phyloP scores from a whole-genome alignment of 2,329 filamentous ascomycete genomes.

The Fusarium heterosporum region DNA sequence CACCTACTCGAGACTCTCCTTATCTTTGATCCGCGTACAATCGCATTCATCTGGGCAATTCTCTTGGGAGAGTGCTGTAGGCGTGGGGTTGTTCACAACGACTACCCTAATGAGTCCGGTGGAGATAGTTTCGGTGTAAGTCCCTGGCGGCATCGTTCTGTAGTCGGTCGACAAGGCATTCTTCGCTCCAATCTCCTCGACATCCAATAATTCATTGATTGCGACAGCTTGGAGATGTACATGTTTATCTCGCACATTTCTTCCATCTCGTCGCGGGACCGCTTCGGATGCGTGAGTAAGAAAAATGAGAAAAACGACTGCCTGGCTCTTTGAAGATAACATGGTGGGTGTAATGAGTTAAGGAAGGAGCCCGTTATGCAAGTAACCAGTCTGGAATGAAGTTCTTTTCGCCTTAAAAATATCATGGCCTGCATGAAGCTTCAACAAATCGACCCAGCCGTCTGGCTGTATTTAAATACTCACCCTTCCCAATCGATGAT shows the following conservation, averaged over 20 bases:
- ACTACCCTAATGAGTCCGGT: slow-evolving; percentile 35
- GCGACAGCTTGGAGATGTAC: neutral
- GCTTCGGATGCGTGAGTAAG: neutral
- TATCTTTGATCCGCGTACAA: slow-evolving; percentile 45
- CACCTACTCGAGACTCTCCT: slow-evolving; percentile 43
- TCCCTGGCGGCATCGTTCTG: slow-evolving; percentile 43
- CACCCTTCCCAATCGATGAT: slow-evolving; percentile 7
- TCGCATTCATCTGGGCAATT: slow-evolving; percentile 43
- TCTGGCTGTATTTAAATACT: slow-evolving; percentile 36
- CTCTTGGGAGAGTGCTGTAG: slow-evolving; percentile 1
- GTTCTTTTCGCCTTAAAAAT: neutral
- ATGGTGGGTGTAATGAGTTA: too few relatives aligned
- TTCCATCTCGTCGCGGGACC: neutral
- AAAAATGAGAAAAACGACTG: neutral
- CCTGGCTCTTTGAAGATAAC: neutral
- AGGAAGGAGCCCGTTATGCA: too few relatives aligned
- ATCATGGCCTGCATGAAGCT: neutral
- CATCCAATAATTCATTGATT: neutral
- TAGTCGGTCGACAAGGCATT: slow-evolving; percentile 36
- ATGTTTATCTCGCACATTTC: neutral
- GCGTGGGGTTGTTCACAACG: slow-evolving; percentile 33
- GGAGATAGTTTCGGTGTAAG: slow-evolving; percentile 40
- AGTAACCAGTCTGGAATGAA: too few relatives aligned
- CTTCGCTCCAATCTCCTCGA: neutral
- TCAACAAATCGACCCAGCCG: neutral